phyloP scores from a whole-genome alignment of 2,329 filamentous ascomycete species.

The Dactylellina leptospora region DNA sequence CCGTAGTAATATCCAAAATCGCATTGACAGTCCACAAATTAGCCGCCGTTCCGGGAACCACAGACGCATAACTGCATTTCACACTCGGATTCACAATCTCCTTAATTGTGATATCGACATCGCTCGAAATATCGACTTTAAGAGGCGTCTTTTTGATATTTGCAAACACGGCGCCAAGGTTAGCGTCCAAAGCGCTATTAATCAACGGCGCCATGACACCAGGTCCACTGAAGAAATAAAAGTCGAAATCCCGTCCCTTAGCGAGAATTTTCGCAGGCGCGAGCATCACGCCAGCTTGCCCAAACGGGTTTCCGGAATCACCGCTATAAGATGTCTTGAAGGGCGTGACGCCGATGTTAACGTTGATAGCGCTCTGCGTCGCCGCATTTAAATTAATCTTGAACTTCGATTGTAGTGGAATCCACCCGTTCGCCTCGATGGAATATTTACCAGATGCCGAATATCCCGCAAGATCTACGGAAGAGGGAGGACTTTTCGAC shows the following conservation, averaged over 20 bases:
- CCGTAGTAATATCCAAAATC: slow-evolving; percentile 32
- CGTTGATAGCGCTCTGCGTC: slow-evolving; percentile 15
- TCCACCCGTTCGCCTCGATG: slow-evolving; percentile 41
- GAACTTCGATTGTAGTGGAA: slow-evolving; percentile 37
- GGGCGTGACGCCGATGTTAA: slow-evolving; percentile 34
- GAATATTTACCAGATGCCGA: slow-evolving; percentile 19
- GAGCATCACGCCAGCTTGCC: slow-evolving; percentile 27
- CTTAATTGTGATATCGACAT: slow-evolving; percentile 42
- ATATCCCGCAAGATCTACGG: neutral
- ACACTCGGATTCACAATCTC: slow-evolving; percentile 25
- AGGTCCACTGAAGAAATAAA: slow-evolving; percentile 47
- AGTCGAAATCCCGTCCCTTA: slow-evolving; percentile 39
- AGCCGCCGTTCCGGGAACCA: neutral
- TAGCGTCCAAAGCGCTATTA: slow-evolving; percentile 43
- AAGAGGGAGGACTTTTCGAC: slow-evolving; percentile 25
- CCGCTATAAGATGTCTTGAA: slow-evolving; percentile 27
- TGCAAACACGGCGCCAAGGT: slow-evolving; percentile 27
- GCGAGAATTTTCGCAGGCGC: slow-evolving; percentile 37
- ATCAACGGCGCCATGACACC: slow-evolving; percentile 26
- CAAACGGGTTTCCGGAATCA: slow-evolving; percentile 8
- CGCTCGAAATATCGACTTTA: slow-evolving; percentile 5
- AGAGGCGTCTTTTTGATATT: slow-evolving; percentile 30
- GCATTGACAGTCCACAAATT: slow-evolving; percentile 22
- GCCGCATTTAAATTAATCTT: slow-evolving; percentile 11
- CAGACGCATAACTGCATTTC: slow-evolving; percentile 37